These are phyloP conservation scores for Calocera viscosa DNA, from an alignment of 768 basidiomycete genomes.

Conservation along the genomic window DNA sequence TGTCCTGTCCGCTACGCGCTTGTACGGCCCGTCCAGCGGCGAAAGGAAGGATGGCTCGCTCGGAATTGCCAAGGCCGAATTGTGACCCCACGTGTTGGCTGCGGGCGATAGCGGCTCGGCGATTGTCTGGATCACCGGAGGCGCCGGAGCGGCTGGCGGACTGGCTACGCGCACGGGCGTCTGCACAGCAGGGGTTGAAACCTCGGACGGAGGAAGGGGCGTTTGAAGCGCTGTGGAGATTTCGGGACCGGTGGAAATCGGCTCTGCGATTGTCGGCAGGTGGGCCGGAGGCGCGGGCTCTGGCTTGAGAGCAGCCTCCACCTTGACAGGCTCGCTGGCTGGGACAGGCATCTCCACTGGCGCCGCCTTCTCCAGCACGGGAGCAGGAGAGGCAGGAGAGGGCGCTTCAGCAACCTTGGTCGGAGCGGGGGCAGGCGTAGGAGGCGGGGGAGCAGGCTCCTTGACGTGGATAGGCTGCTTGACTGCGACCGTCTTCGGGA, in stretches of 20 bases:
- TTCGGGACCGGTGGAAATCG: conserved; percentile 11
- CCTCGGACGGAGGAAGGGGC: conserved; percentile 1
- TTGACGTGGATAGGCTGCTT: neutral
- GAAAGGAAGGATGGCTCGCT: conserved; percentile 9
- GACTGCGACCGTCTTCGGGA: neutral
- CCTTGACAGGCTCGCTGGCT: neutral
- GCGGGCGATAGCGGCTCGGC: conserved; percentile 4
- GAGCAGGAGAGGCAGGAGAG: too few relatives aligned
- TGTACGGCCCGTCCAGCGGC: conserved; percentile 12
- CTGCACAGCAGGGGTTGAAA: conserved; percentile 6
- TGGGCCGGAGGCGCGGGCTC: conserved; percentile 28
- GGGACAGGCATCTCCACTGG: neutral
- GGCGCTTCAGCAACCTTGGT: neutral
- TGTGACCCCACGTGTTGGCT: neutral
- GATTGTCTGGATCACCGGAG: conserved; percentile 7
- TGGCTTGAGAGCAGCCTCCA: conserved; percentile 14
- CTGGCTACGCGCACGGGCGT: neutral
- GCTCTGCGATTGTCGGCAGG: conserved; percentile 16
- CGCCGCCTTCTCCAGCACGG: neutral
- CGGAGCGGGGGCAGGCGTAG: neutral
- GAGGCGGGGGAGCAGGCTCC: neutral
- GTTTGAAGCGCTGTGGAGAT: conserved; percentile 20
- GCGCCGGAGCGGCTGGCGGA: conserved; percentile 2
- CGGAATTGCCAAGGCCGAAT: too few relatives aligned
- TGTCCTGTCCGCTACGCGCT: conserved; percentile 8